These are phyloP conservation scores for Trichodelitschia bisporula DNA, from an alignment of 495 filamentous ascomycete genomes.

Conservation along the genomic window DNA sequence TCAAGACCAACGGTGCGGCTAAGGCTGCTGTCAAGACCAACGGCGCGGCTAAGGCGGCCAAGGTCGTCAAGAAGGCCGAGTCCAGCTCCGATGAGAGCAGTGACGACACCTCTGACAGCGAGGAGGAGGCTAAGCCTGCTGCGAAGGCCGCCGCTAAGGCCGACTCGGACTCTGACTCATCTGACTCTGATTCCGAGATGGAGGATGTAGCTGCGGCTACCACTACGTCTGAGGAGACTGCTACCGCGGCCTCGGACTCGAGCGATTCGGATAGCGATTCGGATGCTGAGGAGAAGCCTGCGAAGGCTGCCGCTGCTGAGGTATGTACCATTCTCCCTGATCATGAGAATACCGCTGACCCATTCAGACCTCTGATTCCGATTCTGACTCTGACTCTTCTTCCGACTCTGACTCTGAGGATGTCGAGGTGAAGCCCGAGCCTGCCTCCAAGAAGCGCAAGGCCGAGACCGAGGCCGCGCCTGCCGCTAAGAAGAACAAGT, in stretches of 20 bases:
- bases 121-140: conserved; percentile 4
- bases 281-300: conserved; percentile 1
- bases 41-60: conserved; percentile 5
- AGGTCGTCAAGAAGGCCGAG: conserved; percentile 2
- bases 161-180: conserved; percentile 9
- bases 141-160: conserved; percentile 4
- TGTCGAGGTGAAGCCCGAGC: too few species aligned
- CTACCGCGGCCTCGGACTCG: conserved; percentile 1
- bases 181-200: conserved; percentile 16
- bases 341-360: conserved; percentile 4
- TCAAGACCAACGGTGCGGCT: conserved; percentile 13
- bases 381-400: conserved; percentile 13
- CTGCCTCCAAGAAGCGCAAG: conserved; percentile 63
- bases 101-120: conserved; percentile 1
- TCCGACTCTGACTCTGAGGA: conserved; percentile 11
- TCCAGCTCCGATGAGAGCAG: background rate
- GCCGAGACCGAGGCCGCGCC: conserved; percentile 39
- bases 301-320: conserved; percentile 2
- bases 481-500: conserved; percentile 68
- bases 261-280: too few species aligned
- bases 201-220: conserved; percentile 1
- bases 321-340: background rate
- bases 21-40: conserved; percentile 16
- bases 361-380: background rate
- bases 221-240: conserved; percentile 1